Conservation (phyloP, 2,329 filamentous ascomycete genomes). For the Myriosclerotinia curreyana region DNA sequence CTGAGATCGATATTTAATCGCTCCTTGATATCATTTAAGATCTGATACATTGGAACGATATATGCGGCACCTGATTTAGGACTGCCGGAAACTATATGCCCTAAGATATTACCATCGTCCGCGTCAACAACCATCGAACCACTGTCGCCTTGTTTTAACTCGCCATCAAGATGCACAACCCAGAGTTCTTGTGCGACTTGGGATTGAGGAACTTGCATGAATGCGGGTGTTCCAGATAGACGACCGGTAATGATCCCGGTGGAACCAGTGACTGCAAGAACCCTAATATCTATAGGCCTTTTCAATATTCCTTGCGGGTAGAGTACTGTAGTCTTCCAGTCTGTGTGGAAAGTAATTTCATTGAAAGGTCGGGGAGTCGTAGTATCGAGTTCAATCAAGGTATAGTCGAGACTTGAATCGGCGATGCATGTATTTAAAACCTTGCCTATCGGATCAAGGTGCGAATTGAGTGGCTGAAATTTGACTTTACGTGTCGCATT, state of each 20-base stretch:
- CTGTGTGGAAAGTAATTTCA: neutral
- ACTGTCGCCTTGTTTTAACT: slow-evolving; percentile 24
- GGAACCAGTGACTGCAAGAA: neutral
- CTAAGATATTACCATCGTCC: slow-evolving; percentile 24
- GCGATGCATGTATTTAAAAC: neutral
- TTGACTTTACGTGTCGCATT: neutral
- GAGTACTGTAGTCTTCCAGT: neutral
- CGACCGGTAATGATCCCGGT: neutral
- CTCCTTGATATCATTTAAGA: neutral
- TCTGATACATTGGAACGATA: neutral
- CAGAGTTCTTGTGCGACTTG: neutral
- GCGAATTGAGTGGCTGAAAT: neutral
- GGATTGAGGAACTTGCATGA: neutral
- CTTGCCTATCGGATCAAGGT: neutral
- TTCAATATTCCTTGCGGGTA: neutral
- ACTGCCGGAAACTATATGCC: slow-evolving; percentile 27
- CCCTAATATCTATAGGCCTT: neutral
- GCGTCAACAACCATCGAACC: slow-evolving; percentile 31
- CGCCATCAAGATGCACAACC: neutral
- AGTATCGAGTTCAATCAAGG: neutral
- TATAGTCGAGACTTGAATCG: neutral
- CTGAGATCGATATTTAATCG: neutral
- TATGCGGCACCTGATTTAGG: neutral
- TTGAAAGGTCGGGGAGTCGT: neutral
- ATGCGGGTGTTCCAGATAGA: neutral